phyloP scores from a whole-genome alignment of 2,329 filamentous ascomycete genomes.

The Dothideomycetidae sp. region DNA sequence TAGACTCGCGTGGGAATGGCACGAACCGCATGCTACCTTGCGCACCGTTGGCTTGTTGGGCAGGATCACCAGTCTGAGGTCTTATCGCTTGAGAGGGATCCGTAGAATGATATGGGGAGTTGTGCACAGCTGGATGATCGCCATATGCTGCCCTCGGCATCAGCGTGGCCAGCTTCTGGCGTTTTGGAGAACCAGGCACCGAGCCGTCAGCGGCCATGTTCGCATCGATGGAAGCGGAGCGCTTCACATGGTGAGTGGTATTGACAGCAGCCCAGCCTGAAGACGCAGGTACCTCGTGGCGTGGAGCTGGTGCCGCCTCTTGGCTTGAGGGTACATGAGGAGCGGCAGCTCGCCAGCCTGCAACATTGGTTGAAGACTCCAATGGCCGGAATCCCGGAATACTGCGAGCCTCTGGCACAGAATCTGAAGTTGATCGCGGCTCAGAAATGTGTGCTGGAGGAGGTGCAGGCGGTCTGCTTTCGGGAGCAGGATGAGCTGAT shows the following conservation, averaged over 20 bases:
- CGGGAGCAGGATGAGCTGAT: slow-evolving; percentile 4
- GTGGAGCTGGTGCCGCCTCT: slow-evolving; percentile 10
- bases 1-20: slow-evolving; percentile 14
- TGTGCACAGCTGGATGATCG: slow-evolving; percentile 14
- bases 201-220: slow-evolving; percentile 21
- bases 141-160: slow-evolving; percentile 23
- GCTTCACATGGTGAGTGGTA: slow-evolving; percentile 27
- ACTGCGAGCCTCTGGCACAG: slow-evolving; percentile 10
- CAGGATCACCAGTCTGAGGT: slow-evolving; percentile 14
- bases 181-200: slow-evolving; percentile 28
- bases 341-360: slow-evolving; percentile 12
- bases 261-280: slow-evolving; percentile 34
- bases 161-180: slow-evolving; percentile 28
- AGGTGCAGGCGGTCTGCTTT: not conserved
- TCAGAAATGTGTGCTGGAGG: slow-evolving; percentile 15
- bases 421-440: slow-evolving; percentile 18
- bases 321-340: slow-evolving; percentile 13
- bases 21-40: slow-evolving; percentile 18
- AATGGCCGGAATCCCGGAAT: slow-evolving; percentile 12
- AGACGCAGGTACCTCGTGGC: slow-evolving; percentile 14
- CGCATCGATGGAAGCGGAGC: slow-evolving; percentile 23
- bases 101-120: slow-evolving; percentile 11
- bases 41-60: slow-evolving; percentile 22
- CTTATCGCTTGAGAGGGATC: slow-evolving; percentile 8
- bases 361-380: slow-evolving; percentile 8